Evolutionary conservation across 768 basidiomycete species (phyloP).

Genomic region (Macrolepiota fuliginosa): DNA sequence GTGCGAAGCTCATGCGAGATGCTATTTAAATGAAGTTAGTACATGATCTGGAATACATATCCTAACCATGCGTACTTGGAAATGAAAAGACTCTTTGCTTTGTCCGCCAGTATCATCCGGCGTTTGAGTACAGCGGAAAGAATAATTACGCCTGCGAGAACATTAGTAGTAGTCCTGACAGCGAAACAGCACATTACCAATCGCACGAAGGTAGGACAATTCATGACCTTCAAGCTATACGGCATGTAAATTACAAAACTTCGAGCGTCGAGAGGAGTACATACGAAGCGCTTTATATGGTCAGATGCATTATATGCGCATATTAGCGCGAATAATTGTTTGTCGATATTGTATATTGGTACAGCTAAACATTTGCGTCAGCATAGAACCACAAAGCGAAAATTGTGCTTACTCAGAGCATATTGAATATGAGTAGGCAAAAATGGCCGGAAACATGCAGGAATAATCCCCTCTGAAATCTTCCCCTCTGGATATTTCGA

Average conservation of each 20-base stretch:
- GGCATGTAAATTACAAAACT: conserved; percentile 8
- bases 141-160: conserved; percentile 73
- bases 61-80: conserved; percentile 62
- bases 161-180: conserved; percentile 7
- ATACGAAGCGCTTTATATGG: conserved; percentile 76
- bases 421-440: conserved; percentile 83
- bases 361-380: conserved; percentile 50
- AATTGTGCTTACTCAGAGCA: conserved; percentile 66
- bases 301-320: conserved; percentile 89
- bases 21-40: conserved; percentile 32
- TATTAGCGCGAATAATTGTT: conserved; percentile 85
- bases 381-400: neutral
- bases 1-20: conserved; percentile 92
- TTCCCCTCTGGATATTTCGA: conserved; percentile 79
- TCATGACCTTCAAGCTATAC: conserved; percentile 82
- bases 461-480: conserved; percentile 84
- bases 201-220: conserved; percentile 87
- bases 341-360: conserved; percentile 91
- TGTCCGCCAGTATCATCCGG: conserved; percentile 91
- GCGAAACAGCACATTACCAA: conserved; percentile 44
- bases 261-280: conserved; percentile 19
- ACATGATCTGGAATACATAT: neutral
- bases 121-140: conserved; percentile 90
- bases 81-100: conserved; percentile 89
- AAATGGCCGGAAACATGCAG: conserved; percentile 78